These are phyloP conservation scores for Pezicula carpinea DNA, from an alignment of 2,329 filamentous ascomycete species.

Conservation along the genomic window DNA sequence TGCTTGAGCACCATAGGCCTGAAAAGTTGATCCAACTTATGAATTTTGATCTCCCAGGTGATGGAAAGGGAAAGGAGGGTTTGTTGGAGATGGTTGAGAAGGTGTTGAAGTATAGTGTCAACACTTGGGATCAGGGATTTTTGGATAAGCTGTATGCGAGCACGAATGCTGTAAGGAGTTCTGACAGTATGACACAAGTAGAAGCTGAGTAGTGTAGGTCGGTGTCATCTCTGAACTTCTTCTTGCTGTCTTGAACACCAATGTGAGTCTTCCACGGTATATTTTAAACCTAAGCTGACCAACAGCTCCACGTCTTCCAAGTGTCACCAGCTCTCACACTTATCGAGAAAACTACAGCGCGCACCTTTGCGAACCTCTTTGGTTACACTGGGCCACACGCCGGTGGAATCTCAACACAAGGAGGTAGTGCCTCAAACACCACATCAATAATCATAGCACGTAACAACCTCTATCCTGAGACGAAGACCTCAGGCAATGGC, in stretches of 20 bases:
- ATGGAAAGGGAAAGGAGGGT: slow-evolving; percentile 65
- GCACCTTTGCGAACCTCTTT: slow-evolving; percentile 69
- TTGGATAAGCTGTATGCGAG: slow-evolving; percentile 92
- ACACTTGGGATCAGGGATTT: slow-evolving; percentile 98
- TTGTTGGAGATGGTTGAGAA: slow-evolving; percentile 66
- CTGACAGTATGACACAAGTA: neutral
- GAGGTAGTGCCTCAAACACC: slow-evolving; percentile 79
- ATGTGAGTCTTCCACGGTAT: slow-evolving; percentile 45
- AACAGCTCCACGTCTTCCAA: slow-evolving; percentile 79
- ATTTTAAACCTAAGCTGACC: slow-evolving; percentile 6
- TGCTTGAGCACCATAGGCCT: slow-evolving; percentile 60
- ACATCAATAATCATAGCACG: slow-evolving; percentile 83
- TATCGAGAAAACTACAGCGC: slow-evolving; percentile 79
- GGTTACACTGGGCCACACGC: slow-evolving; percentile 65
- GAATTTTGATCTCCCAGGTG: slow-evolving; percentile 52
- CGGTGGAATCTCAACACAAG: slow-evolving; percentile 68
- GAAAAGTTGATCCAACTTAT: slow-evolving; percentile 51
- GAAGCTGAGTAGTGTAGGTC: slow-evolving; percentile 42
- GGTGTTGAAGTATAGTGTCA: slow-evolving; percentile 81
- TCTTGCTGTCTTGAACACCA: slow-evolving; percentile 84
- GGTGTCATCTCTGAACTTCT: slow-evolving; percentile 83
- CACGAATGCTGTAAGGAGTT: slow-evolving; percentile 65
- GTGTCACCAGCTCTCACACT: slow-evolving; percentile 85
- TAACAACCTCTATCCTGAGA: slow-evolving; percentile 77
- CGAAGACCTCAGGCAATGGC: slow-evolving; percentile 68